Base-by-base conservation (phyloP, 352 stramenopile species). In the Pythium guiyangense region DNA sequence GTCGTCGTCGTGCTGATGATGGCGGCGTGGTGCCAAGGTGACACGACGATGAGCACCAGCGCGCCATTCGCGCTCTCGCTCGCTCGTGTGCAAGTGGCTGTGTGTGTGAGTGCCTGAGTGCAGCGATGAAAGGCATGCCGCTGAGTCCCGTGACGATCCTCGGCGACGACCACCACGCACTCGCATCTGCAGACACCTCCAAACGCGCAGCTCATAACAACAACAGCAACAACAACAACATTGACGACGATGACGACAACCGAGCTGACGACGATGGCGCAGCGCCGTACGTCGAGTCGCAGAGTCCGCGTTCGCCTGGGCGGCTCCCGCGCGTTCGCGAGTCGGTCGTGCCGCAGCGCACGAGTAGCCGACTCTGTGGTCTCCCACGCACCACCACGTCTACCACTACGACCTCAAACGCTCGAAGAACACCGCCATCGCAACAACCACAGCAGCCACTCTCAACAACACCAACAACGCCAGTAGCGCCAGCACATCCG, bases 81-180 rank as follows among this genome's bases (percentile, higher is more conserved):
- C 29, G 29, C 29, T 34, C 29, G 29, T 6, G 29, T 34, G 29
- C 6, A 3, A 6, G 29, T 34, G 29, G 3, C 6, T 6, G 29
- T 34, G 29, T 34, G 29, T 34, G 29, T 34, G 29, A 34, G 6
- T n/a, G n/a, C n/a, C n/a, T n/a, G n/a, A 3, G 29, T 34, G 3
- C 29, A 26, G 42, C n/a, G 42, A 61, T 61, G 55, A 61, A 62
- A 20, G 27, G 22, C 39, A 14, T 49, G 15, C 55, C 47, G 29
- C 48, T 25, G 47, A 62, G 47, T 15, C 55, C 48, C n/a, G 48
- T 62, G 47, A 62, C 55, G 47, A 15, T 50, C 6, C 55, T 62
- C 18, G 55, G 37, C 15, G 55, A 55, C n/a, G 48, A n/a, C n/a
- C n/a, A 55, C 27, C 47, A 10, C 49, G n/a, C 17, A 46, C 20